Base-by-base conservation (phyloP, 805 yeast genomes). In the Sporopachydermia lactativora region DNA sequence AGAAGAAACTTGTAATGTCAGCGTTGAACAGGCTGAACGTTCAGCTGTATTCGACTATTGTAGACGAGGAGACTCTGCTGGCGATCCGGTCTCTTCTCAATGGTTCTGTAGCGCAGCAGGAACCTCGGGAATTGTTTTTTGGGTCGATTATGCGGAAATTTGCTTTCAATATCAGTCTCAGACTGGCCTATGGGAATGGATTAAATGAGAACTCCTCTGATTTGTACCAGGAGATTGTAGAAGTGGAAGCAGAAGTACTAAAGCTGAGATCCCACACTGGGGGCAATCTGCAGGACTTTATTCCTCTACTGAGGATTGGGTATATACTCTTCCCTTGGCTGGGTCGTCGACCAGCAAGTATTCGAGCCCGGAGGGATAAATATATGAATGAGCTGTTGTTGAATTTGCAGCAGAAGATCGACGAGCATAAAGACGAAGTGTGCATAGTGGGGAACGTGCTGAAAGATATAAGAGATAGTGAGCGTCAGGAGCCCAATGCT, bases 1-100 rank as follows among this genome's bases (percentile, higher is more conserved):
- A 24, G n/a, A 24, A 0, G 71, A 66, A 41, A 76, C 81, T 0
- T 97, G 97, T 1, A 76, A 76, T 52, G 96, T 88, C 3, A 53
- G 68, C 1, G 68, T 71, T 18, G 84, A 84, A 52, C 55, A 63
- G 17, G 41, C 13, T 24, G 31, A 24, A 24, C 31, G n/a, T n/a
- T 24, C 31, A 24, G 31, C n/a, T n/a, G n/a, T 24, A 24, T 24
- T 24, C 31, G 8, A 8, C 31, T 8, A 24, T 24, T 24, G n/a
- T 24, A 8, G 31, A 24, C n/a, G n/a, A 24, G n/a, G 31, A 8
- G n/a, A 24, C 31, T n/a, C 8, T 8, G n/a, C 31, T 8, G n/a
- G 13, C n/a, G n/a, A n/a, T 24, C 31, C 8, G n/a, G n/a, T 8
- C 8, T 8, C 31, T 24, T 8, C n/a, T 8, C 13, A n/a, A 24